Evolutionary conservation across 192 early-diverging fungal species (phyloP).

Genomic region (Rhizophagus clarus): DNA sequence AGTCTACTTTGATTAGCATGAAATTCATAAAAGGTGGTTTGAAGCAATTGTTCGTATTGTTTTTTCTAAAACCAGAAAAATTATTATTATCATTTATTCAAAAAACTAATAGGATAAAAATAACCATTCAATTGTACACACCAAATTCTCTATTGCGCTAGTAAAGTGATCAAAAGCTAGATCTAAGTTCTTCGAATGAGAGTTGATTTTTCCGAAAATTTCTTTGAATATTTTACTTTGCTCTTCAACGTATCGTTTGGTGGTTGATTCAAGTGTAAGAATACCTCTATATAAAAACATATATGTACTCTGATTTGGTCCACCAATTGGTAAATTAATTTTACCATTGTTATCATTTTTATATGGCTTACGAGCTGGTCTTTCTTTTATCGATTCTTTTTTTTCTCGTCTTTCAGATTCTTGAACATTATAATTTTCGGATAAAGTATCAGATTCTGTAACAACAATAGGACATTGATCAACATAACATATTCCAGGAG

Average conservation of each 20-base stretch:
- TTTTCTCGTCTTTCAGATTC: not conserved
- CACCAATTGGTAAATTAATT: constrained; percentile 27
- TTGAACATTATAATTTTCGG: not conserved
- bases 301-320: constrained; percentile 74
- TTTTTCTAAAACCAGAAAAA: not conserved
- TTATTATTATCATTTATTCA: too few relatives aligned
- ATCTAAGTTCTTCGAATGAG: not conserved
- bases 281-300: constrained; percentile 91
- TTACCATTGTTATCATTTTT: not conserved
- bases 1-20: not conserved
- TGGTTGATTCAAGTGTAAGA: constrained; percentile 74
- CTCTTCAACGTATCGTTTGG: constrained; percentile 76
- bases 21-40: not conserved
- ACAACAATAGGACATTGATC: constrained; percentile 1
- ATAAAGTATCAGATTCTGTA: not conserved
- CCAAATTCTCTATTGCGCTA: not conserved
- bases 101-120: not conserved
- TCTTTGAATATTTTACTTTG: constrained; percentile 73
- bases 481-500: not conserved
- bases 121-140: not conserved
- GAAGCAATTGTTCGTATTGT: not conserved
- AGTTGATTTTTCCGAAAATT: constrained; percentile 50
- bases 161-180: not conserved
- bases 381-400: not conserved
- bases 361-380: not conserved